Evolutionary conservation across 331 rosid species (phyloP).

Genomic region (Saraca asoca): DNA sequence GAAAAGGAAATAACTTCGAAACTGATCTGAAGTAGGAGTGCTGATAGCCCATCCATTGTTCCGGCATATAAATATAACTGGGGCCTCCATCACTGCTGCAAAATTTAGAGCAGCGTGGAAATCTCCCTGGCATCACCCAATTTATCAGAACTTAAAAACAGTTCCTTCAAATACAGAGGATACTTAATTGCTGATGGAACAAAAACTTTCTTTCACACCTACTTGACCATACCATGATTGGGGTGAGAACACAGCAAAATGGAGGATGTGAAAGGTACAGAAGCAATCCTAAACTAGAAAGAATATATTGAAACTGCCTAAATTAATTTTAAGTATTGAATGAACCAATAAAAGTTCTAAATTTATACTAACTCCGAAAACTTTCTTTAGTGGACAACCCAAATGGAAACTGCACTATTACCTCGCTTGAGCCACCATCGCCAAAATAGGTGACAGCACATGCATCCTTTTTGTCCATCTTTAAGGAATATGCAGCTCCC

Average conservation of each 20-base stretch:
- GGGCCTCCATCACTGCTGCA: slow-evolving; percentile 90
- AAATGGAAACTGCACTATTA: slow-evolving; percentile 32
- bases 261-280: not conserved
- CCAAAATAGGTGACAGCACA: slow-evolving; percentile 84
- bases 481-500: slow-evolving; percentile 94
- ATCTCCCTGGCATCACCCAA: slow-evolving; percentile 70
- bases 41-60: slow-evolving; percentile 99
- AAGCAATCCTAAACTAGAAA: slow-evolving; percentile 2
- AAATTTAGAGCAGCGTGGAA: slow-evolving; percentile 92
- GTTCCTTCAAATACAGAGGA: not conserved
- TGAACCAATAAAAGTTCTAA: slow-evolving; percentile 17
- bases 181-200: slow-evolving; percentile 16
- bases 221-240: not conserved
- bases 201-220: slow-evolving; percentile 3
- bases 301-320: not conserved
- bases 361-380: slow-evolving; percentile 9
- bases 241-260: slow-evolving; percentile 5
- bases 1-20: slow-evolving; percentile 63
- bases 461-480: slow-evolving; percentile 81
- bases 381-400: not conserved
- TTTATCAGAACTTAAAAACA: slow-evolving; percentile 26
- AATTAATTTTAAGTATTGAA: not conserved
- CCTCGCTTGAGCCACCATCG: slow-evolving; percentile 99
- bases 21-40: slow-evolving; percentile 92
- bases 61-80: slow-evolving; percentile 87